phyloP scores from a whole-genome alignment of 2,329 filamentous ascomycete species.

The Penicillium crustosum region DNA sequence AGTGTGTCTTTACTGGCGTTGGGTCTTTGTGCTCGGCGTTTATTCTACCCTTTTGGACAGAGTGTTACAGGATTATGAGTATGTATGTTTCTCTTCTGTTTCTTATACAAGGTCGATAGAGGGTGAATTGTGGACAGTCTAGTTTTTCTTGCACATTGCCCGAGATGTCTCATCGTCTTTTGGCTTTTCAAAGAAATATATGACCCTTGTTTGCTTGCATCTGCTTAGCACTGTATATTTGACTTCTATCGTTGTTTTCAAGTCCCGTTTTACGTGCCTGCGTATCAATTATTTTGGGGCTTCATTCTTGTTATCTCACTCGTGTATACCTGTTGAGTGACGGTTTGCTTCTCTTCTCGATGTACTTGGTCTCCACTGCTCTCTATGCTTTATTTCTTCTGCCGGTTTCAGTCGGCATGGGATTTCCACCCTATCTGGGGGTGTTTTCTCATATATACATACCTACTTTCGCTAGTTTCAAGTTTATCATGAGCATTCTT shows the following conservation, averaged over 20 bases:
- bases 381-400: neutral
- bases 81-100: slow-evolving; percentile 17
- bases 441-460: neutral
- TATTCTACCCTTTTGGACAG: slow-evolving; percentile 11
- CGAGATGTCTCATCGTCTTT: slow-evolving; percentile 11
- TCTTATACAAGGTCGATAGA: slow-evolving; percentile 26
- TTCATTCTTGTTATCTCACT: neutral
- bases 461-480: too few species aligned
- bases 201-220: neutral
- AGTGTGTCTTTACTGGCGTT: slow-evolving; percentile 17
- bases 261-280: slow-evolving; percentile 1
- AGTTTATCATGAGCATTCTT: too few species aligned
- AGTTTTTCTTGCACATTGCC: slow-evolving; percentile 9
- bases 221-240: slow-evolving; percentile 1
- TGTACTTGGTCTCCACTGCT: neutral
- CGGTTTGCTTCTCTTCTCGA: neutral
- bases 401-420: neutral
- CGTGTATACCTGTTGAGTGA: neutral
- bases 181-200: neutral
- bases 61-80: slow-evolving; percentile 24
- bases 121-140: slow-evolving; percentile 8
- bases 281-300: slow-evolving; percentile 15
- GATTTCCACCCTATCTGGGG: too few species aligned
- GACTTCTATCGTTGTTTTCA: neutral
- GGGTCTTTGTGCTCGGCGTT: slow-evolving; percentile 18